These are phyloP conservation scores for Agarophyton chilense DNA, from an alignment of 23 red algal species.

Conservation along the genomic window DNA sequence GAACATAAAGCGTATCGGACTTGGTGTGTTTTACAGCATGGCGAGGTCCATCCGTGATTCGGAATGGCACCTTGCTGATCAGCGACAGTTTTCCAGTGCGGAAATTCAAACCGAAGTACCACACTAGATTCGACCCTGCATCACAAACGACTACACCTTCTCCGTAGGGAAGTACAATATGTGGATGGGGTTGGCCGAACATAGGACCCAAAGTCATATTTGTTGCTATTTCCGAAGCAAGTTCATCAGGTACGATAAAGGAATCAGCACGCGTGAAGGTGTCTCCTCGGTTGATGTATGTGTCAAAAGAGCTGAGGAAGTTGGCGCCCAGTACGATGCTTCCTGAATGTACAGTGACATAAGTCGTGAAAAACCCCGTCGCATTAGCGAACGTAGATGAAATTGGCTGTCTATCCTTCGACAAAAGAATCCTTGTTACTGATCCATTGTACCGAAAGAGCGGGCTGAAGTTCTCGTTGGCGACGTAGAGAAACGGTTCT, in stretches of 20 bases:
- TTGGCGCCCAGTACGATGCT: background rate
- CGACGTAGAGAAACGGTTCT: conserved; percentile 1
- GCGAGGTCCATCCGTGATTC: conserved; percentile 34
- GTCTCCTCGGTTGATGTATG: background rate
- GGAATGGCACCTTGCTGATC: conserved; percentile 1
- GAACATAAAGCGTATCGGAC: conserved; percentile 18
- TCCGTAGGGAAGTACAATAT: conserved; percentile 37
- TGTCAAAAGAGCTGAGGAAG: conserved; percentile 16
- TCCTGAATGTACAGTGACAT: background rate
- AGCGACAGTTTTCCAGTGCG: background rate
- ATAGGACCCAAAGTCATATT: conserved; percentile 21
- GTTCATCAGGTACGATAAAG: background rate
- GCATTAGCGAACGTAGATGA: conserved; percentile 13
- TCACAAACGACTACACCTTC: conserved; percentile 45
- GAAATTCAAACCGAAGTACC: conserved; percentile 13
- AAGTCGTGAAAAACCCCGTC: conserved; percentile 8
- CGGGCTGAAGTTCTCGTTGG: background rate
- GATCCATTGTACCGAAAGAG: background rate
- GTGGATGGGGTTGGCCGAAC: conserved; percentile 30
- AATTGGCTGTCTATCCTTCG: background rate
- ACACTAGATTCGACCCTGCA: conserved; percentile 40
- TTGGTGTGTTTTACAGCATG: conserved; percentile 33
- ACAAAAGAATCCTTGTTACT: background rate
- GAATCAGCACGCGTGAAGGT: background rate
- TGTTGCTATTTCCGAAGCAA: conserved; percentile 5